phyloP scores from a whole-genome alignment of 371 early-diverging fungal genomes.

The Apophysomyces variabilis region DNA sequence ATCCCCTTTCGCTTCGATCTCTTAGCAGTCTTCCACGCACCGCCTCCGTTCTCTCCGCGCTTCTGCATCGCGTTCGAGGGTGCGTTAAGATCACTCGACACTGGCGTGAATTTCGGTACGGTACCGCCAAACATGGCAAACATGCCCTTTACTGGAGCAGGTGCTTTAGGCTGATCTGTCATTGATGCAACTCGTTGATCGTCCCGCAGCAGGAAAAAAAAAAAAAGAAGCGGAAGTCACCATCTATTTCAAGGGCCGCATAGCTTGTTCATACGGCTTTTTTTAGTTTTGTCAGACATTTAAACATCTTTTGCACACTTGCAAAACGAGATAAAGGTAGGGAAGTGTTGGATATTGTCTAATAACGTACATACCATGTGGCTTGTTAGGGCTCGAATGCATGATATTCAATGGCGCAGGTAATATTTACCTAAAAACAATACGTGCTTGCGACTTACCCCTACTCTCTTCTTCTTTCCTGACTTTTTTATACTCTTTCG shows the following conservation, averaged over 20 bases:
- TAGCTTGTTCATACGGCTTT: no score
- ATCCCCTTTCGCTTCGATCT: slow-evolving; percentile 17
- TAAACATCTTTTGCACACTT: no score
- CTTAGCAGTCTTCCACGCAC: slow-evolving; percentile 30
- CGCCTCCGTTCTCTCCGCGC: slow-evolving; percentile 19
- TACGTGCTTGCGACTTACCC: no score
- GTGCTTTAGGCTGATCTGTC: neutral
- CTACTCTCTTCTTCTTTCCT: no score
- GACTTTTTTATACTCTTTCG: no score
- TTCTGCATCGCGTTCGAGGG: slow-evolving; percentile 4
- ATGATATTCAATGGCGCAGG: no score
- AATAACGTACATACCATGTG: no score
- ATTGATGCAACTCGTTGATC: neutral
- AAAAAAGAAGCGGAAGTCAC: neutral
- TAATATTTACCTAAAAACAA: no score
- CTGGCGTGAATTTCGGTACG: slow-evolving; percentile 5
- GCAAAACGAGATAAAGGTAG: no score
- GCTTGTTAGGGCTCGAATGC: no score
- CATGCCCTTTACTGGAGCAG: slow-evolving; percentile 28
- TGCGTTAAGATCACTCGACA: neutral
- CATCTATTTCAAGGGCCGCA: neutral
- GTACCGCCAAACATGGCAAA: slow-evolving; percentile 42
- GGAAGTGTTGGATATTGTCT: no score
- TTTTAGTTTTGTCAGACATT: no score
- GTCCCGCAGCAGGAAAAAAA: neutral